Evolutionary conservation across 2,329 filamentous ascomycete genomes (phyloP).

Genomic region (Hypoxylon rubiginosum): DNA sequence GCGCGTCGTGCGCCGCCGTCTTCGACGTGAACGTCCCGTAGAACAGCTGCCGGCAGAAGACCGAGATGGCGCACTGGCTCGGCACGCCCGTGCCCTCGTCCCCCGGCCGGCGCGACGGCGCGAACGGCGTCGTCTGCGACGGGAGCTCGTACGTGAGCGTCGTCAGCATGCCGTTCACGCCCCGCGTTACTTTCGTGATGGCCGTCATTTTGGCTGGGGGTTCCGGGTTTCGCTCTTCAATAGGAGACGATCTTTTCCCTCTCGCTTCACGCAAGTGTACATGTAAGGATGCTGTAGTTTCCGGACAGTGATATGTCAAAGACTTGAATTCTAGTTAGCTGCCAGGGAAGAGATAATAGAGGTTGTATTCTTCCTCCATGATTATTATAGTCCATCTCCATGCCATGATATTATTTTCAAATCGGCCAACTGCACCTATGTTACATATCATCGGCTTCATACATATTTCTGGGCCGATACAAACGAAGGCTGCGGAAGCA

Average conservation of each 20-base stretch:
- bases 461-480: neutral
- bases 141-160: slow-evolving; percentile 22
- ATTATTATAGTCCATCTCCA: neutral
- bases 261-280: neutral
- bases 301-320: neutral
- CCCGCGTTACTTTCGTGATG: slow-evolving; percentile 19
- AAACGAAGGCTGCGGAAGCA: slow-evolving; percentile 7
- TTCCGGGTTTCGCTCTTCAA: neutral
- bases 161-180: slow-evolving; percentile 10
- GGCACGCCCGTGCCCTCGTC: slow-evolving; percentile 23
- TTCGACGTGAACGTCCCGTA: slow-evolving; percentile 13
- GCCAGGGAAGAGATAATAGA: neutral
- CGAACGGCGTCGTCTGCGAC: slow-evolving; percentile 33
- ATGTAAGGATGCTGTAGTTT: neutral
- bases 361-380: neutral
- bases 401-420: neutral
- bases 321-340: neutral
- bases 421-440: neutral
- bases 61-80: slow-evolving; percentile 30
- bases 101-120: slow-evolving; percentile 1
- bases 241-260: neutral
- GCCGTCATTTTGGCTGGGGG: slow-evolving; percentile 25
- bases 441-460: slow-evolving; percentile 6
- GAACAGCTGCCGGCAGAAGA: slow-evolving; percentile 33
- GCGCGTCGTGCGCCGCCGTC: slow-evolving; percentile 16